phyloP scores from a whole-genome alignment of 306 rosid genomes.

The Inga oerstediana region DNA sequence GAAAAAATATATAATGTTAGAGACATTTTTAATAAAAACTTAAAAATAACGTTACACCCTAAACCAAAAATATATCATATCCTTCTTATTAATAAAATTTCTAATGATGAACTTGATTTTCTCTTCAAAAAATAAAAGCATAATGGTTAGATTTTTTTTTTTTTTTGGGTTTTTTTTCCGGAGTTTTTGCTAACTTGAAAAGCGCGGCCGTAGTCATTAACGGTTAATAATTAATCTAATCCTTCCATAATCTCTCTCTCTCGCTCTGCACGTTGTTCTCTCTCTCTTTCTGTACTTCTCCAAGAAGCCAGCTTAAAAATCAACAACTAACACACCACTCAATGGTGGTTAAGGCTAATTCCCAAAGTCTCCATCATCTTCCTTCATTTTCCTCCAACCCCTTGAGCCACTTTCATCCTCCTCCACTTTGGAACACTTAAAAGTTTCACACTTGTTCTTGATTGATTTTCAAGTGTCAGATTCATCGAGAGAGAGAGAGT shows the following conservation, averaged over 20 bases:
- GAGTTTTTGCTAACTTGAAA: not conserved
- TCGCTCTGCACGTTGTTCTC: not conserved
- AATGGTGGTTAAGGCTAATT: not conserved
- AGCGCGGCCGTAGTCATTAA: not conserved
- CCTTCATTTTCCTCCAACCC: constrained; percentile 4
- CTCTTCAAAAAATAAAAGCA: no score
- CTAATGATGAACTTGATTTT: no score
- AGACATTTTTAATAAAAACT: no score
- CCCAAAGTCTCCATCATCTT: constrained; percentile 37
- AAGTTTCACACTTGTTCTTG: constrained; percentile 16
- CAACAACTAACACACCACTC: constrained; percentile 20
- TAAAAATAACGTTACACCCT: no score
- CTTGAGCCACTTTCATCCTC: constrained; percentile 8
- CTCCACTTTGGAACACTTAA: constrained; percentile 23
- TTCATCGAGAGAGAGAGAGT: not conserved
- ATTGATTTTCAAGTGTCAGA: constrained; percentile 6
- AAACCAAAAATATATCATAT: no score
- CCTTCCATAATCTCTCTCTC: not conserved
- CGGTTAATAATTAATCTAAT: not conserved
- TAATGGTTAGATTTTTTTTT: no score
- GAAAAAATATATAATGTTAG: no score
- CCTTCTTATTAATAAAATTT: no score
- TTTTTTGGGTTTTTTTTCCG: no score
- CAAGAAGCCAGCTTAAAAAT: constrained; percentile 29
- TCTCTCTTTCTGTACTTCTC: constrained; percentile 4